These are phyloP conservation scores for Apiospora saccharicola DNA, from an alignment of 2,329 filamentous ascomycete species.

Conservation along the genomic window DNA sequence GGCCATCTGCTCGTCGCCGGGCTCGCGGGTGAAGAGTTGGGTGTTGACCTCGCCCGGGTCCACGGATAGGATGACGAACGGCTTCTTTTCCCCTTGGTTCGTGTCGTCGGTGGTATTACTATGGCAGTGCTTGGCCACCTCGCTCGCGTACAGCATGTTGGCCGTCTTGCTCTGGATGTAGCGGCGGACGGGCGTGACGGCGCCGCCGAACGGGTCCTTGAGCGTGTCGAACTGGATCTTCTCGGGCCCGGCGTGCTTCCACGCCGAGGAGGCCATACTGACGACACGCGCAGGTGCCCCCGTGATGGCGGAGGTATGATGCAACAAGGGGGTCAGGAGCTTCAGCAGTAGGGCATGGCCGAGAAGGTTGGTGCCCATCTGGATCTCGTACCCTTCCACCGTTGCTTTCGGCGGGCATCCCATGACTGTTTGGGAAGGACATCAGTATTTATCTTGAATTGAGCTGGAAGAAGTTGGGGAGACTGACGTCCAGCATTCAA, in stretches of 20 bases:
- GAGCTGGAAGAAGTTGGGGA: no score
- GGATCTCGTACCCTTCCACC: constrained; percentile 50
- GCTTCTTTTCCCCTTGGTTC: not conserved
- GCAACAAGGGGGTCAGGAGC: constrained; percentile 26
- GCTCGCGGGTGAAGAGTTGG: not conserved
- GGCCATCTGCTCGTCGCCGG: constrained; percentile 1
- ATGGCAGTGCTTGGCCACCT: constrained; percentile 28
- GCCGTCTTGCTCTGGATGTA: constrained; percentile 34
- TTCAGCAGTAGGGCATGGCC: constrained; percentile 50
- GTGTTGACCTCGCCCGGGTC: constrained; percentile 28
- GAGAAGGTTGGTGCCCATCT: constrained; percentile 54
- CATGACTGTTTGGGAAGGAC: constrained; percentile 37
- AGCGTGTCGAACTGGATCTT: constrained; percentile 8
- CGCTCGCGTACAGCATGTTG: constrained; percentile 28
- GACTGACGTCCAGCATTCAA: constrained; percentile 43
- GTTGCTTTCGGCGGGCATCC: constrained; percentile 41
- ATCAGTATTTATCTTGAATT: not conserved
- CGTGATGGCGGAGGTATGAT: constrained; percentile 20
- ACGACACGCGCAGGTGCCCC: constrained; percentile 27
- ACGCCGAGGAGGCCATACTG: constrained; percentile 27
- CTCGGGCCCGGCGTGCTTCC: not conserved
- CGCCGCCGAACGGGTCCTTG: constrained; percentile 18
- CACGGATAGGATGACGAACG: constrained; percentile 22
- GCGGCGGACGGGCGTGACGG: constrained; percentile 21
- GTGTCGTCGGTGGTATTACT: no score